Base-by-base conservation (phyloP, 2,329 filamentous ascomycete species). In the Calonectria hawksworthii region DNA sequence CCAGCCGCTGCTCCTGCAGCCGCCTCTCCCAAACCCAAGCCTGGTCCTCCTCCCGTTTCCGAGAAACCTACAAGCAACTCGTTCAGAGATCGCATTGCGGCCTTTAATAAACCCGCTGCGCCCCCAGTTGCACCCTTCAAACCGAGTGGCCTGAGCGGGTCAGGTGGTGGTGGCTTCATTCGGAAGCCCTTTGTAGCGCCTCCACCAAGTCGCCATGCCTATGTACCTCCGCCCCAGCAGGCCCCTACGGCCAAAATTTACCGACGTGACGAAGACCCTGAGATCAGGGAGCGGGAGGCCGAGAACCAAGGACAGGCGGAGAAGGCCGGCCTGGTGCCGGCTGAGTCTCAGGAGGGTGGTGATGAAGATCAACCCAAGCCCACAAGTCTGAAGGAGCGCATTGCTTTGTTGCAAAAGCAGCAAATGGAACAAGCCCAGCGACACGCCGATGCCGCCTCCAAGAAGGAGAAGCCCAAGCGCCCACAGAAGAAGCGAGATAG, bases 141-240 rank as follows among this genome's bases (percentile, higher is more conserved):
- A 83, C 95, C 96, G 26, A 89, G 90, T 74, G 92, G 92, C 2
- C 86, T 93, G 32, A 86, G 89, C 72, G 87, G 82, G 23, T 76
- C 91, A 73, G 88, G 90, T 63, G 89, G 90, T 63, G 89, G 90
- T 76, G 90, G 90, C 68, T 99, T 99, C 82, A 93, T 99, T 85
- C 98, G 96, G 89, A 99, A 99, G 86, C 96, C 96, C 0, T 99
- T 98, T 81, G 96, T 99, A 72, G 95, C 97, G 4, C 96, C 97
- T 67, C 97, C 97, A 23, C 97, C 97, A 0, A 98, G 96, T 84
- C 94, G 95, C 79, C 94, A 98, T 87, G 94, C 96, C 30, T 99
- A 95, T 82, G 90, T 99, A 13, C 95, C 97, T 30, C 93, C 94
- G 5, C 89, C 90, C 36, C 92, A 93, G 28, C 94, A 97, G 76